Evolutionary conservation across 768 basidiomycete genomes (phyloP).

Genomic region (Neoboletus magnificus): DNA sequence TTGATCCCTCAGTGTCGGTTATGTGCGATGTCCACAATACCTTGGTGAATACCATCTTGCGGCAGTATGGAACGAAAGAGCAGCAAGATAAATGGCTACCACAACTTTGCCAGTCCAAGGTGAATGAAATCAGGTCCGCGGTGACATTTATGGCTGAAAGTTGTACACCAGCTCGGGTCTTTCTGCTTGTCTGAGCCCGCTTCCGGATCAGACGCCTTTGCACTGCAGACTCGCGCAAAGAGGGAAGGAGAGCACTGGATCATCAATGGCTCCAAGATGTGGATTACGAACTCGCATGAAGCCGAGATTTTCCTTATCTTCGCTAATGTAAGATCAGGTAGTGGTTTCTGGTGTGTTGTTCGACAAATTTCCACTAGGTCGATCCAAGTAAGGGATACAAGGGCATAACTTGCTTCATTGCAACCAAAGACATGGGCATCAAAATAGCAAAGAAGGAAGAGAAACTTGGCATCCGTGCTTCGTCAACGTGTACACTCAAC

Average conservation of each 20-base stretch:
- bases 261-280: constrained; percentile 98
- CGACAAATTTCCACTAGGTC: constrained; percentile 38
- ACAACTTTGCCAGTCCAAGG: constrained; percentile 73
- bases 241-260: constrained; percentile 85
- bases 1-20: constrained; percentile 96
- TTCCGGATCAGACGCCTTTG: constrained; percentile 97
- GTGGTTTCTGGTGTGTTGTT: not conserved
- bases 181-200: constrained; percentile 93
- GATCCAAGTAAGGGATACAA: constrained; percentile 96
- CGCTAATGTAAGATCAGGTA: constrained; percentile 68
- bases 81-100: constrained; percentile 91
- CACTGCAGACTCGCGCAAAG: constrained; percentile 87
- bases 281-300: constrained; percentile 95
- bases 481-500: constrained; percentile 90
- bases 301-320: constrained; percentile 93
- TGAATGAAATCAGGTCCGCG: constrained; percentile 24
- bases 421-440: constrained; percentile 95
- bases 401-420: constrained; percentile 97
- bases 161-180: constrained; percentile 69
- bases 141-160: not conserved
- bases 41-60: constrained; percentile 91
- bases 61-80: constrained; percentile 79
- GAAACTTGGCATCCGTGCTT: constrained; percentile 95
- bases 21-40: constrained; percentile 99
- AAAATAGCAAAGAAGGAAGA: constrained; percentile 98